phyloP scores from a whole-genome alignment of 495 filamentous ascomycete species.

The Aspergillus cavernicola region DNA sequence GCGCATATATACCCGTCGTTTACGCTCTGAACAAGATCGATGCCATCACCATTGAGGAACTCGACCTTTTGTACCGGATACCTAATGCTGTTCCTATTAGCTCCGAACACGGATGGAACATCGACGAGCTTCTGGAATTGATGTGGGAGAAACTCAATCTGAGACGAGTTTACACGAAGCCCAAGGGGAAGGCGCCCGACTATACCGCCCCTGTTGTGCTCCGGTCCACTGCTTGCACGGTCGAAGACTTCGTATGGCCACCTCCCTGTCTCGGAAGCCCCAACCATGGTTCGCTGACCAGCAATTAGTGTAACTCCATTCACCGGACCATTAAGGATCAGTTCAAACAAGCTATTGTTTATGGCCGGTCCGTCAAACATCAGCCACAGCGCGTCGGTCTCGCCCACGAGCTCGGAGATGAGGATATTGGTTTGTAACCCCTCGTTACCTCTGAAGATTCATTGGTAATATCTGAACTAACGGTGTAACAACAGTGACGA shows the following conservation, averaged over 20 bases:
- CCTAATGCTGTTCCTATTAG: conserved; percentile 96
- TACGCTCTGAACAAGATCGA: conserved; percentile 99
- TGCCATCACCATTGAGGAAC: conserved; percentile 93
- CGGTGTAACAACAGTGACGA: conserved; percentile 64
- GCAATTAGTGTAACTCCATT: conserved; percentile 82
- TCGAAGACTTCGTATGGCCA: conserved; percentile 91
- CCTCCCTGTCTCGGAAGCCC: background rate
- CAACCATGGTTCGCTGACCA: conserved; percentile 21
- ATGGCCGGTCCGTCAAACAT: conserved; percentile 96
- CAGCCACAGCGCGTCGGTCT: conserved; percentile 95
- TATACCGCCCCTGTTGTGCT: conserved; percentile 91
- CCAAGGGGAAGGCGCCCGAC: conserved; percentile 91
- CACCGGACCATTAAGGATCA: conserved; percentile 94
- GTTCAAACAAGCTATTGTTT: conserved; percentile 93
- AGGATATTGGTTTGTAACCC: conserved; percentile 83
- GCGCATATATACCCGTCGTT: conserved; percentile 95
- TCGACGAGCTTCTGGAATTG: conserved; percentile 92
- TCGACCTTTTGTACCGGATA: conserved; percentile 93
- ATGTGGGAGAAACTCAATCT: conserved; percentile 98
- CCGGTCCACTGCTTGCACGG: conserved; percentile 72
- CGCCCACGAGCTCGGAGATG: conserved; percentile 85
- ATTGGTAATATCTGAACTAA: conserved; percentile 29
- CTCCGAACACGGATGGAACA: conserved; percentile 97
- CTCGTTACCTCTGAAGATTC: background rate
- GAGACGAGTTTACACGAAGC: conserved; percentile 93